phyloP scores from a whole-genome alignment of 306 rosid genomes.

The Cucumis hystrix region DNA sequence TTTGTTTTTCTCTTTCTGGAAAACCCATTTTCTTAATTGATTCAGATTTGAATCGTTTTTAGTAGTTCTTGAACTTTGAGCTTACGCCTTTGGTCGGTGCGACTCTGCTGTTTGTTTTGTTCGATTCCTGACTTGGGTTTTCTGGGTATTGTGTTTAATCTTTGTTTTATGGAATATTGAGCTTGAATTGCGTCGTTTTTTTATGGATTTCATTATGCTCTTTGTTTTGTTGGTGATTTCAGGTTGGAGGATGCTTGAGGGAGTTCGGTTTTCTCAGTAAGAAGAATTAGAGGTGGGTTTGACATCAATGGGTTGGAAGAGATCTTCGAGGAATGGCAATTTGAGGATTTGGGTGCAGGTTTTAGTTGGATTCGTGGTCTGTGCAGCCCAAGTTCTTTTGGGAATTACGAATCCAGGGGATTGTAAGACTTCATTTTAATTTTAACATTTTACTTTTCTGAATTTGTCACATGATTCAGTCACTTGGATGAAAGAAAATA shows the following conservation, averaged over 20 bases:
- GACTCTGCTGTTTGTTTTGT: background rate
- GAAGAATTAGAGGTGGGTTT: constrained; percentile 18
- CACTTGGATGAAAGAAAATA: constrained; percentile 16
- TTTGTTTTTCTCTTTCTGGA: constrained; percentile 2
- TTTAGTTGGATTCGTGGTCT: constrained; percentile 37
- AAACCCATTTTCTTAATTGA: background rate
- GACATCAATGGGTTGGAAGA: constrained; percentile 44
- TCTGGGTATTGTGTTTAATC: background rate
- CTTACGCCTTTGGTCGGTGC: background rate
- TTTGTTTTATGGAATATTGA: background rate
- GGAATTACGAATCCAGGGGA: constrained; percentile 62
- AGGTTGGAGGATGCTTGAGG: constrained; percentile 29
- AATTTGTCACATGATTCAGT: background rate
- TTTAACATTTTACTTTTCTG: background rate
- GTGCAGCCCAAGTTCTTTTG: constrained; percentile 31
- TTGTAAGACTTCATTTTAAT: constrained; percentile 29
- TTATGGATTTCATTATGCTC: background rate
- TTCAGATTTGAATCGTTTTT: background rate
- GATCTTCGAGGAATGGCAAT: constrained; percentile 34
- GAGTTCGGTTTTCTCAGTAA: constrained; percentile 15
- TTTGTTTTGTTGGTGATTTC: background rate
- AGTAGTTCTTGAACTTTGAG: background rate
- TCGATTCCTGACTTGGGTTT: background rate
- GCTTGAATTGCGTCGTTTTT: background rate
- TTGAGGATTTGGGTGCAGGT: constrained; percentile 31